Conservation (phyloP, 2,329 filamentous ascomycete species). For the Nemania abortiva region DNA sequence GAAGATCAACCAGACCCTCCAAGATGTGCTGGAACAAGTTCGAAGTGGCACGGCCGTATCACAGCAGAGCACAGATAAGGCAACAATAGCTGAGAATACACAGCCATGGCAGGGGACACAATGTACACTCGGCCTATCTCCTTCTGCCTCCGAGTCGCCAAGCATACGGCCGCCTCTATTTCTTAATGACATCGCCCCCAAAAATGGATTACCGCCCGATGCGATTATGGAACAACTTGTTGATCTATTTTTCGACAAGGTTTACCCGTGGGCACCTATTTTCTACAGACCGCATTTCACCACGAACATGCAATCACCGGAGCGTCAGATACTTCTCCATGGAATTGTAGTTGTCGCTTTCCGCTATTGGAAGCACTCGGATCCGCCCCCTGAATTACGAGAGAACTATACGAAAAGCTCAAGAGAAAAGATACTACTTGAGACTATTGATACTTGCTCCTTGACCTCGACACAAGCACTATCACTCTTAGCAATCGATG, state of each 20-base stretch:
- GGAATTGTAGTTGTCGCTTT: slow-evolving; percentile 16
- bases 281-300: slow-evolving; percentile 11
- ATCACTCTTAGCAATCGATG: slow-evolving; percentile 14
- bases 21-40: slow-evolving; percentile 10
- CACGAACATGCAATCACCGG: slow-evolving; percentile 7
- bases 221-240: slow-evolving; percentile 19
- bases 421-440: slow-evolving; percentile 22
- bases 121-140: not conserved
- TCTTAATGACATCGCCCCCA: not conserved
- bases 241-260: slow-evolving; percentile 17
- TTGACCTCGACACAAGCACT: slow-evolving; percentile 22
- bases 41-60: not conserved
- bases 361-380: slow-evolving; percentile 12
- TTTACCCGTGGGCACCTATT: slow-evolving; percentile 20
- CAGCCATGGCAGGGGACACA: slow-evolving; percentile 2
- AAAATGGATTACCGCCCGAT: slow-evolving; percentile 7
- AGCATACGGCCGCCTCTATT: not conserved
- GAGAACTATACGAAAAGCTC: slow-evolving; percentile 11
- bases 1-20: slow-evolving; percentile 12
- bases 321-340: slow-evolving; percentile 16
- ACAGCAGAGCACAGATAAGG: slow-evolving; percentile 1
- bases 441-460: slow-evolving; percentile 15
- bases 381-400: not conserved
- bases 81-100: not conserved
- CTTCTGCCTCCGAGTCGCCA: not conserved